Base-by-base conservation (phyloP, 1,139 yeast species). In the Candida anutae region DNA sequence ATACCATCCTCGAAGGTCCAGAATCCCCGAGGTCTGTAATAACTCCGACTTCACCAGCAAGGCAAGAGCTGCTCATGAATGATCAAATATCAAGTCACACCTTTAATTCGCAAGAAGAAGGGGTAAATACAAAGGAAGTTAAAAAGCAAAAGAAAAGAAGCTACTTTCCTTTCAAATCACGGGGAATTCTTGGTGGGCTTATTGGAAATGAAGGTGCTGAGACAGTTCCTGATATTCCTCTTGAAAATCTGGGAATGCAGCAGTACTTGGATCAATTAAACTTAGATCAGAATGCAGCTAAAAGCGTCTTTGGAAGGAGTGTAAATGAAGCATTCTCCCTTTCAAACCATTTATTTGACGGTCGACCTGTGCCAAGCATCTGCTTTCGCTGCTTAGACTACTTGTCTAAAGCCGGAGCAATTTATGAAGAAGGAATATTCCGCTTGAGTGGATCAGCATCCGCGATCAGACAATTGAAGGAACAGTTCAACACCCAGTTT, bases 381-480 rank as follows among this genome's bases (percentile, higher is more conserved):
- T 72, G 85, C 14, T 81, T 59, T 45, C 62, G 95, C 34, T 85
- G 95, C 45, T 51, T 90, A 24, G 84, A 77, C 34, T 81, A 69
- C 41, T 61, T 90, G 27, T 67, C 71, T 30, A 68, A 63, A 26
- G 70, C 78, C 14, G 77, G 82, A 8, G 95, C 94, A 0, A 62
- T 81, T 13, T 73, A 72, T 37, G 94, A 85, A 50, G 95, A 88
- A 48, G 98, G 98, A 3, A 73, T 90, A 2, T 90, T 90, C 58
- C 65, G 98, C 37, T 61, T 88, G 32, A 84, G 93, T 52, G 98
- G 98, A 2, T 82, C 95, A 19, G 83, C 90, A 30, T 71, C 88
- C 0, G 68, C 79, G 26, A 84, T 90, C 15, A 71, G 83, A 33
- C 71, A 67, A 22, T 64, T 90, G 26, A 84, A 82, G 43, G 84